Evolutionary conservation across 164 flowering plant genomes (phyloP), one percentile per base, ranked within the genome.

Genomic region (Dillenia turbinata): DNA sequence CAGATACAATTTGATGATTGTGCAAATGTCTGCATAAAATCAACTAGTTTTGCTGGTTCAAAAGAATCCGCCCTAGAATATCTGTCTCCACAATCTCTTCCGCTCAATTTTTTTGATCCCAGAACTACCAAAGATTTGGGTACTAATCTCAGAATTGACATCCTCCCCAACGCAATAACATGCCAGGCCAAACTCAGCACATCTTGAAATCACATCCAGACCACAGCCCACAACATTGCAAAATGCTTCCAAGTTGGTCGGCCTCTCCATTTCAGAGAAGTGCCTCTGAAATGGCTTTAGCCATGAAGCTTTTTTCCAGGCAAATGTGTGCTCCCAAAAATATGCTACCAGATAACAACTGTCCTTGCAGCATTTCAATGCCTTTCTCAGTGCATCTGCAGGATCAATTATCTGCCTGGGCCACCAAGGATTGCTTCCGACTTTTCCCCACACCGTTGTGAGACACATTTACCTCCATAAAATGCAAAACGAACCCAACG

Each of bases 361-460:
- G 47, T 63, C 75, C 66, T 76, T 92, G 26, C 57, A 77, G 72
- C 88, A 67, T 57, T 73, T 83, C 72, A 54, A 60, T 33, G 96
- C 96, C 63, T 68, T 65, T 13, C 77, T 66, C 14, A 96, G 80
- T 14, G 92, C 66, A 76, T 75, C 84, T 0, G 78, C 70, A 11
- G 85, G 77, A 63, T 77, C 83, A 80, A 78, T 80, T 69, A 92
- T 79, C 83, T 88, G 96, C 12, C 90, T 96, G 16, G 96, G 98
- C 98, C 98, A 92, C 96, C 98, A 92, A 1, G 93, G 96, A 70
- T 90, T 91, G 67, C 90, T 85, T 78, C 72, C 78, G n/a, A 90
- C 87, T 75, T 90, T 92, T 47, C 96, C 90, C 98, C 22, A 19
- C 40, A 33, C 40, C 40, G 6, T 33, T 33, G 40, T 33, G 40